Evolutionary conservation across 1,284 basidiomycete genomes (phyloP).

Genomic region (Ustilago trichophora): DNA sequence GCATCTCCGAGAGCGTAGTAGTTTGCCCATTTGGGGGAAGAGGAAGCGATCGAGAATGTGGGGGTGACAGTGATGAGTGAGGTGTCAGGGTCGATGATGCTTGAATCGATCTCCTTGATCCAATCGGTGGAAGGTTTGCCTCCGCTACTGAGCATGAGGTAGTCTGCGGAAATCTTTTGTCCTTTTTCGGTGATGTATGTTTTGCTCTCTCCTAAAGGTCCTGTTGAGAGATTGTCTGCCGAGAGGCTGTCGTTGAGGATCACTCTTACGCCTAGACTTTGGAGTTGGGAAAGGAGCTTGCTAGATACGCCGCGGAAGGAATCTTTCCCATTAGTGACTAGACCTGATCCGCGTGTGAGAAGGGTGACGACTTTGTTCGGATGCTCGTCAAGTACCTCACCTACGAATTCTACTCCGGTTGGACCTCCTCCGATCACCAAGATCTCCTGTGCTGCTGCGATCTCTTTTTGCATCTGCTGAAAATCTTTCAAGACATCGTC

Average conservation of each 20-base stretch:
- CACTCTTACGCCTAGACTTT: slow-evolving; percentile 60
- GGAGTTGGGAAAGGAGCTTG: slow-evolving; percentile 57
- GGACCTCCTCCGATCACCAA: slow-evolving; percentile 65
- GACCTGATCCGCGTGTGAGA: slow-evolving; percentile 42
- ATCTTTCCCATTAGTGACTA: slow-evolving; percentile 33
- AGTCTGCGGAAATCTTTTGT: slow-evolving; percentile 65
- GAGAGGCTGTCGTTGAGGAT: slow-evolving; percentile 53
- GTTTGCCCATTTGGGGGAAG: slow-evolving; percentile 14
- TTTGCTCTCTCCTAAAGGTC: not conserved
- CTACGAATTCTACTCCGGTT: slow-evolving; percentile 69
- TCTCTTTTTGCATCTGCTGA: slow-evolving; percentile 24
- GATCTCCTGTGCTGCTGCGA: slow-evolving; percentile 32
- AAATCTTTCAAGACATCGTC: slow-evolving; percentile 29
- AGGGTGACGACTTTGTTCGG: slow-evolving; percentile 63
- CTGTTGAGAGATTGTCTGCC: slow-evolving; percentile 37
- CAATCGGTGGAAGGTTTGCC: slow-evolving; percentile 67
- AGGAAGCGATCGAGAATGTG: slow-evolving; percentile 26
- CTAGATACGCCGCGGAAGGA: slow-evolving; percentile 33
- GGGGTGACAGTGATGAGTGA: slow-evolving; percentile 65
- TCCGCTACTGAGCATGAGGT: slow-evolving; percentile 68
- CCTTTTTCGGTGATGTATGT: slow-evolving; percentile 31
- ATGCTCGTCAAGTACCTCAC: slow-evolving; percentile 53
- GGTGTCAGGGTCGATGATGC: slow-evolving; percentile 49
- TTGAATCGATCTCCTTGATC: slow-evolving; percentile 59
- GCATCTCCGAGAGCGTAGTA: slow-evolving; percentile 63